Percentiles rank a stretch among this genome's conserved stretches.
These are phyloP conservation scores for Mycena latifolia DNA, from an alignment of 768 basidiomycete species.

Conservation along the genomic window DNA sequence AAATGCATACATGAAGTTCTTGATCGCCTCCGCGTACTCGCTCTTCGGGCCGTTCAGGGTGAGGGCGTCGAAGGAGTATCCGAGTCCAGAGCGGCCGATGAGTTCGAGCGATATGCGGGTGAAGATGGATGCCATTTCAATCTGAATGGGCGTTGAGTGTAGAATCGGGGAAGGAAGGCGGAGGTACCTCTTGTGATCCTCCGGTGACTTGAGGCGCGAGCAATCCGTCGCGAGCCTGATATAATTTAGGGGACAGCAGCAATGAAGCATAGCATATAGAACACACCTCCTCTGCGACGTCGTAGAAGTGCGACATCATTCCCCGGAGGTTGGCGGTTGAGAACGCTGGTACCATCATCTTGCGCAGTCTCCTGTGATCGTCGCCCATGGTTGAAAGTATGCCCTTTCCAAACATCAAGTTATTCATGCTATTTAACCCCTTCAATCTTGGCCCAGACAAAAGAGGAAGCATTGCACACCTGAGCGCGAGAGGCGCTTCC, in stretches of 20 bases:
- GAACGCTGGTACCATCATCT: slow-evolving; percentile 16
- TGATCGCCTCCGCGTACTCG: slow-evolving; percentile 11
- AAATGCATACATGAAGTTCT: slow-evolving; percentile 3
- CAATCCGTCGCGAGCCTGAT: slow-evolving; percentile 7
- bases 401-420: neutral
- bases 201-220: neutral
- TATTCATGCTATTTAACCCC: neutral
- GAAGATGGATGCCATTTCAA: neutral
- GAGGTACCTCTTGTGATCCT: neutral
- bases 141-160: neutral
- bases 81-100: slow-evolving; percentile 2
- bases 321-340: slow-evolving; percentile 9
- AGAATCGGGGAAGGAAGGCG: no score
- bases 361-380: slow-evolving; percentile 9
- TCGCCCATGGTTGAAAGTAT: slow-evolving; percentile 12
- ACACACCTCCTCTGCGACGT: slow-evolving; percentile 2
- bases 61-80: slow-evolving; percentile 9
- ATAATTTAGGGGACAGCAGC: neutral
- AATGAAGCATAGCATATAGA: no score
- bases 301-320: slow-evolving; percentile 10
- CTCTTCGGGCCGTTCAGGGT: slow-evolving; percentile 3
- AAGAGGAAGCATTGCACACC: neutral
- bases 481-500: neutral
- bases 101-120: slow-evolving; percentile 4
- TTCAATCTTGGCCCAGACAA: no score